Base-by-base conservation (phyloP, 164 flowering plant genomes). In the Magnolia officinalis region DNA sequence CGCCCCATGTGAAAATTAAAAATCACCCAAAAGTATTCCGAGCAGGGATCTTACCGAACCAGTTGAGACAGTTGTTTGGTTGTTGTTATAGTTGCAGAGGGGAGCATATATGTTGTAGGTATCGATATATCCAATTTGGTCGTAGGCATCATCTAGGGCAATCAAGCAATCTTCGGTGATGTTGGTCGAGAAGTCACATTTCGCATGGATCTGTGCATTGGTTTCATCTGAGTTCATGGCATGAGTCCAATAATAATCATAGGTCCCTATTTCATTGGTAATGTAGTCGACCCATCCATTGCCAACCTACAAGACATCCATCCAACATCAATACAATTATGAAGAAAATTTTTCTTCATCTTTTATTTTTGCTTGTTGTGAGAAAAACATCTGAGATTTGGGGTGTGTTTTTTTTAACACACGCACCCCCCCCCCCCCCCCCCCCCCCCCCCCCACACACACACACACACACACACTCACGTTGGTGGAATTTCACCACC, bases 31-130 rank as follows among this genome's bases (percentile, higher is more conserved):
- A 55, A 11, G 18, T 11, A 37, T 37, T 37, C 45, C 45, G 61
- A 11, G 61, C 13, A 50, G 55, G 37, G 31, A 8, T 13, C 85
- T 84, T 80, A 80, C 83, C 29, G 87, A 81, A 31, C 76, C 81
- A 63, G 9, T 74, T 20, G 77, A n/a, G 23, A 59, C 73, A n/a
- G 37, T 66, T 61, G 51, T 65, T 16, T 18, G 63, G 8, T 16
- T 20, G 1, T 50, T 21, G 61, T 3, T 55, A 11, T 67, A 1
- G 2, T 66, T 68, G 80, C 91, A 86, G 0, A 82, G 59, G 26
- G 89, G 88, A 13, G 88, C 87, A 69, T 86, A 88, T 14, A 88
- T 88, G 80, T 86, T 82, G 81, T 81, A 80, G 9, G 70, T 20
- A 55, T 84, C 78, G 8, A 86, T 78, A 1, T 8, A 0, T 24